Evolutionary conservation across 164 flowering plant species (phyloP), one percentile per base, ranked within the genome.

Genomic region (Malania oleifera): DNA sequence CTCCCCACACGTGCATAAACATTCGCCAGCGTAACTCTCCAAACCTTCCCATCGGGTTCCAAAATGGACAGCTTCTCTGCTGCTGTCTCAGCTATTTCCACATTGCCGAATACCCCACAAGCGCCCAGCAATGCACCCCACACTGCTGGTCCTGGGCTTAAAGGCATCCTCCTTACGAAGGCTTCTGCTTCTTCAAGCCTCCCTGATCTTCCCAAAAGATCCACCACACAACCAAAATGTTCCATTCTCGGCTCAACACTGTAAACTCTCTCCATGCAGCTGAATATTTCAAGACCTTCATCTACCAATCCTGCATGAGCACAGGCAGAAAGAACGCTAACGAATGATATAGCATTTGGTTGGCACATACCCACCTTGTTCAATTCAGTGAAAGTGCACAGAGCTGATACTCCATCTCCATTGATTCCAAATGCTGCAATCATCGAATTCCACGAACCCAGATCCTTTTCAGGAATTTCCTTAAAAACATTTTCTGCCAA

Each of bases 51-150:
- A 2, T 45, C 49, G 1, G 69, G 70, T 3, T 70, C 70, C 61
- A 61, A 56, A 57, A 47, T 25, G 1, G 45, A 34, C 3, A 70
- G 62, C 15, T 15, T 46, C 38, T 29, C 49, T 11, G 56, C 60
- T 27, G 48, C 59, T 46, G 60, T 35, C 43, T 65, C 70, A n/a
- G 67, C 73, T 15, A 65, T 28, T 2, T 55, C 60, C 4, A 65
- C 52, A 4, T 52, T 43, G 1, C 66, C 34, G 39, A 13, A 29
- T 10, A 61, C 19, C 24, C 45, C 59, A 46, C 73, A 70, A 39
- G 67, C 59, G 46, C 66, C 63, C 61, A 70, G 40, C 15, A 65
- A 50, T 39, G 70, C 63, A 15, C 59, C 70, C 70, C 73, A 70
- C 14, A 57, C 56, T 1, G 37, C 52, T 12, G 61, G 29, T 17